Percentiles rank a stretch among this genome's conserved stretches.
Evolutionary conservation across 768 basidiomycete genomes (phyloP).

Genomic region (Pseudohyphozyma bogoriensis): DNA sequence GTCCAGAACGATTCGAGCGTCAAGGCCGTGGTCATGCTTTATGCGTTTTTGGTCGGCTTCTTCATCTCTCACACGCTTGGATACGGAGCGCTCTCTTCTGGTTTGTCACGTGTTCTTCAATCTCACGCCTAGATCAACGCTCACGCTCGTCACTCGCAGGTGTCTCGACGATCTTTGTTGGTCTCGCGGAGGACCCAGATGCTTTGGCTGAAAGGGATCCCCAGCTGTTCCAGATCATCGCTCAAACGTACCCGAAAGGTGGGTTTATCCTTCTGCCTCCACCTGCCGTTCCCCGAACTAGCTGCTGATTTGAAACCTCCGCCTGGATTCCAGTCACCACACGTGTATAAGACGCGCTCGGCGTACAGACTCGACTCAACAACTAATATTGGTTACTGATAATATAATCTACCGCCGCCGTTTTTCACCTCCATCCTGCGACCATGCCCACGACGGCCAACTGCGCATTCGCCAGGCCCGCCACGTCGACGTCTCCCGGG

Average conservation of each 20-base stretch:
- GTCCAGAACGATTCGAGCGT: constrained; percentile 7
- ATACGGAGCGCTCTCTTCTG: constrained; percentile 16
- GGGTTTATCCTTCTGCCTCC: too few species aligned
- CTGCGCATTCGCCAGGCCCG: too few species aligned
- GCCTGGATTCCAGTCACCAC: too few species aligned
- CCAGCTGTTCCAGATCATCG: constrained; percentile 28
- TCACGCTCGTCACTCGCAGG: background rate
- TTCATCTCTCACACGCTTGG: constrained; percentile 31
- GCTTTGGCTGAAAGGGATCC: constrained; percentile 30
- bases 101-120: constrained; percentile 1
- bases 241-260: constrained; percentile 26
- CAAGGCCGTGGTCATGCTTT: constrained; percentile 5
- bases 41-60: constrained; percentile 32
- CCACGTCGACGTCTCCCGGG: too few species aligned
- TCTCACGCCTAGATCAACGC: constrained; percentile 9
- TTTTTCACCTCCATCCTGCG: too few species aligned
- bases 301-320: too few species aligned
- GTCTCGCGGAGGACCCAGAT: constrained; percentile 26
- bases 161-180: background rate
- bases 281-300: too few species aligned
- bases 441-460: too few species aligned
- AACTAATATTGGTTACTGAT: too few species aligned
- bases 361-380: too few species aligned
- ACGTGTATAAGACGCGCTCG: too few species aligned
- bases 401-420: too few species aligned